A percentile compares a stretch with the other conserved stretches of the same genome.
These are phyloP conservation scores for Marasmius tenuissimus DNA, from an alignment of 1,284 basidiomycete species.

Conservation along the genomic window DNA sequence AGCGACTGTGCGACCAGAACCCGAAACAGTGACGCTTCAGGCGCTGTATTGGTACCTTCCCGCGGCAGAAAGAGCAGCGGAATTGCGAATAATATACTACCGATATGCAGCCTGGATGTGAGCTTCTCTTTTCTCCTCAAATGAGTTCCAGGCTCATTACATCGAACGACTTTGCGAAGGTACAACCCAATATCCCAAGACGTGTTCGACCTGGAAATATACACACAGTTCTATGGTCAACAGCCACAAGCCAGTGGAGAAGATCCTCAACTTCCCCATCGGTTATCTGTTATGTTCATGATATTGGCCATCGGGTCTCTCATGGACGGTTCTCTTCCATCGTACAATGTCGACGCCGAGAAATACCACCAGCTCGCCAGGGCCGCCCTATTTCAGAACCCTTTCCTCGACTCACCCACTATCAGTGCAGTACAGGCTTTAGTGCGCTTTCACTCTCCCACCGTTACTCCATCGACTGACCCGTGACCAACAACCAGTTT, in stretches of 20 bases:
- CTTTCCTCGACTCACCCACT: slow-evolving; percentile 73
- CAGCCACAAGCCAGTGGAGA: slow-evolving; percentile 45
- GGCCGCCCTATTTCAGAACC: slow-evolving; percentile 69
- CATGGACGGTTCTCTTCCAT: slow-evolving; percentile 61
- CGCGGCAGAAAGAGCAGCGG: slow-evolving; percentile 51
- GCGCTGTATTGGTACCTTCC: slow-evolving; percentile 72
- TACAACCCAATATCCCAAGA: slow-evolving; percentile 69
- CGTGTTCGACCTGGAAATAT: slow-evolving; percentile 68
- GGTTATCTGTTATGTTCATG: slow-evolving; percentile 73
- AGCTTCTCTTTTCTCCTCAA: slow-evolving; percentile 23
- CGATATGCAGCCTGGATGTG: slow-evolving; percentile 78
- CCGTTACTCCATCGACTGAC: slow-evolving; percentile 17
- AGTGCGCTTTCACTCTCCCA: slow-evolving; percentile 38
- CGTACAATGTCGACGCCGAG: slow-evolving; percentile 75
- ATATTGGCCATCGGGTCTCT: slow-evolving; percentile 72
- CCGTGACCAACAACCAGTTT: slow-evolving; percentile 42
- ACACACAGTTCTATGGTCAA: slow-evolving; percentile 59
- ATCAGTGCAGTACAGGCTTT: slow-evolving; percentile 70
- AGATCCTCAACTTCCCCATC: slow-evolving; percentile 62
- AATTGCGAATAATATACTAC: slow-evolving; percentile 65
- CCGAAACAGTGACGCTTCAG: slow-evolving; percentile 49
- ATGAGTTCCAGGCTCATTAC: slow-evolving; percentile 10
- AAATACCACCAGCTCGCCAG: slow-evolving; percentile 76
- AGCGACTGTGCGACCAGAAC: slow-evolving; percentile 40
- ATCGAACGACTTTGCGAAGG: slow-evolving; percentile 37